phyloP scores from a whole-genome alignment of 2,329 filamentous ascomycete species.

The Magnaporthiopsis rhizophila region DNA sequence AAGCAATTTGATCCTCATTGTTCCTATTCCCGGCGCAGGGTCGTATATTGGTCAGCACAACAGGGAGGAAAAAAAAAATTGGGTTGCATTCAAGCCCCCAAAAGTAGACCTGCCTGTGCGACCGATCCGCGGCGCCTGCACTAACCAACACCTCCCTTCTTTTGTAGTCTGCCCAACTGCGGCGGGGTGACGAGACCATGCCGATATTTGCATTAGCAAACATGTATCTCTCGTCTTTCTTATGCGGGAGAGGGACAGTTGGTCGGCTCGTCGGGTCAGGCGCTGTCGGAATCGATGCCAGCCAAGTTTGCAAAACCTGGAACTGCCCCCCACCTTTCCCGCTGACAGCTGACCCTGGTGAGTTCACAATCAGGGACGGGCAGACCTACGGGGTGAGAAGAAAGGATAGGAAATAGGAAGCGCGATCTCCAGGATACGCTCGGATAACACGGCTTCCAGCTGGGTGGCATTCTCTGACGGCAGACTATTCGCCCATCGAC shows the following conservation, averaged over 20 bases:
- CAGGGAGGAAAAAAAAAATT: not conserved
- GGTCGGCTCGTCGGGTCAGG: not conserved
- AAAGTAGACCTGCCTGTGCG: not conserved
- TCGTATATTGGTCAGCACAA: not conserved
- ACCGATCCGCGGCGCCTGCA: not conserved
- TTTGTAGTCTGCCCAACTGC: not conserved
- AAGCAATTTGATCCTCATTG: not conserved
- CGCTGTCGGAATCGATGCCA: no score
- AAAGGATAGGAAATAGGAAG: no score
- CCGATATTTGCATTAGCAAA: not conserved
- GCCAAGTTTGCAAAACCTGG: not conserved
- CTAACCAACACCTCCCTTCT: not conserved
- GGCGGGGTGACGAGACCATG: not conserved
- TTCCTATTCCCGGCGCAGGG: not conserved
- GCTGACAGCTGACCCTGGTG: not conserved
- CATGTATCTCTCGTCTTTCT: not conserved
- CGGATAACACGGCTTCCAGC: no score
- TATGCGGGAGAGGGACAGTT: not conserved
- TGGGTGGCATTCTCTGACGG: no score
- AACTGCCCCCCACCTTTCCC: not conserved
- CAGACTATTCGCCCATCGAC: no score
- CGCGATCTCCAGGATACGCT: no score
- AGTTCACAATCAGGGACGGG: not conserved
- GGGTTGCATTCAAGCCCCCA: not conserved
- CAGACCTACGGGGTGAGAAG: not conserved